Base-by-base conservation (phyloP, 805 yeast genomes). In the Danielozyma ontarioensis region DNA sequence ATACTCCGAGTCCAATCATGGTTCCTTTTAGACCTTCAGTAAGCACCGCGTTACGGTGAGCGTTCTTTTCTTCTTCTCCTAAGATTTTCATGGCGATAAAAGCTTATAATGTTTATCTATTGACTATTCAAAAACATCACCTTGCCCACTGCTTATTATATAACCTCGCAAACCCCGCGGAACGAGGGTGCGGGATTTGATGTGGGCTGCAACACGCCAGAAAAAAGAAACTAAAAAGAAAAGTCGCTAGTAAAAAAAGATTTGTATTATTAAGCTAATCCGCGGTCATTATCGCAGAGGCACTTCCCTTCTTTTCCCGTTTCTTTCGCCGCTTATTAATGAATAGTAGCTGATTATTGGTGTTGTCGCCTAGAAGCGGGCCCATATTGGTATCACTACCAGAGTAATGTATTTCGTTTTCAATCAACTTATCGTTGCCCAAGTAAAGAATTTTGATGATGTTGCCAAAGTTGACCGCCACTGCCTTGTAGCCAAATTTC, bases 401-500 rank as follows among this genome's bases (percentile, higher is more conserved):
- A 4, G 61, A 57, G 37, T 66, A 71, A 37, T 72, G 69, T 23
- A 72, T 69, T 27, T 75, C 78, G 32, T 72, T 73, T 42, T 78
- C 81, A 17, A 82, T 73, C 40, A 82, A 62, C 40, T 81, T 85
- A 37, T 81, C 87, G 46, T 76, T 80, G 5, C 95, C 95, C 41
- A 83, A 64, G 50, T 82, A 84, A 19, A 86, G 59, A 21, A 86
- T 72, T 50, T 81, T 80, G 71, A 86, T 72, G 13, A 74, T 55
- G 44, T 80, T 81, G 19, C 93, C 94, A 53, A 83, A 80, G 17
- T 79, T 79, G 17, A 82, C 80, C 25, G 83, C 80, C 14, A 84
- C 75, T 0, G 93, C 73, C 46, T 85, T 84, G 50, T 76, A 85
- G 0, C 95, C 95, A 50, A 80, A 83, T 47, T 76, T 78, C 19